Percentiles rank a stretch among this genome's conserved stretches.
Conservation (phyloP, 148 eudicot species). For the Vaccinium vitisidaea region DNA sequence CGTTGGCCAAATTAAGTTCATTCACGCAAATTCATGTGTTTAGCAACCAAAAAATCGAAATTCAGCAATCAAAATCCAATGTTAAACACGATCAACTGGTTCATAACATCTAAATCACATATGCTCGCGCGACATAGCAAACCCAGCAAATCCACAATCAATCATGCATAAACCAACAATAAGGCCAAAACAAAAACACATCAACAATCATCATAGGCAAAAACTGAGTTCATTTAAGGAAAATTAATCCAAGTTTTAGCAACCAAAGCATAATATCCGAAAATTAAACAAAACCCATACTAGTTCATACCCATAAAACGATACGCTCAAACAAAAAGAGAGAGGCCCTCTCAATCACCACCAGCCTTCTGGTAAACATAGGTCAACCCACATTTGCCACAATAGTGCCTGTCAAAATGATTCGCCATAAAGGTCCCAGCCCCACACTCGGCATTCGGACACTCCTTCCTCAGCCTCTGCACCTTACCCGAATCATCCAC, state of each 20-base stretch:
- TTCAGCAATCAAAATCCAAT: neutral
- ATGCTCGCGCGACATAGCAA: too few relatives aligned
- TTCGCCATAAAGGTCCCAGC: slow-evolving; percentile 35
- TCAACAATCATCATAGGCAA: neutral
- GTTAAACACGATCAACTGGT: neutral
- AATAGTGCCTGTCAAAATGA: slow-evolving; percentile 31
- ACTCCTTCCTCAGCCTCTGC: slow-evolving; percentile 35
- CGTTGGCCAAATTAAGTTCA: neutral
- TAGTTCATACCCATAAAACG: neutral
- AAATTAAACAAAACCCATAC: slow-evolving; percentile 1
- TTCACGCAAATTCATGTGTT: neutral
- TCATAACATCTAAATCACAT: neutral
- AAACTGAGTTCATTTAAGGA: slow-evolving; percentile 9
- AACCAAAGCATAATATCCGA: neutral
- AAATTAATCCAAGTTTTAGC: neutral
- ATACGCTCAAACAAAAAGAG: neutral
- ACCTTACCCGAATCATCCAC: slow-evolving; percentile 32
- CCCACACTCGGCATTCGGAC: slow-evolving; percentile 29
- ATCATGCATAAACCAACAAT: neutral
- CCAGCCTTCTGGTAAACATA: slow-evolving; percentile 32
- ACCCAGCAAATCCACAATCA: neutral
- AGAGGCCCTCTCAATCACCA: slow-evolving; percentile 12
- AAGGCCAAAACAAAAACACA: neutral
- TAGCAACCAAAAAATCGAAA: neutral
- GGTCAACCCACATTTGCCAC: slow-evolving; percentile 32